These are phyloP conservation scores for Lentinula guzmanii DNA, from an alignment of 768 basidiomycete genomes.

Conservation along the genomic window DNA sequence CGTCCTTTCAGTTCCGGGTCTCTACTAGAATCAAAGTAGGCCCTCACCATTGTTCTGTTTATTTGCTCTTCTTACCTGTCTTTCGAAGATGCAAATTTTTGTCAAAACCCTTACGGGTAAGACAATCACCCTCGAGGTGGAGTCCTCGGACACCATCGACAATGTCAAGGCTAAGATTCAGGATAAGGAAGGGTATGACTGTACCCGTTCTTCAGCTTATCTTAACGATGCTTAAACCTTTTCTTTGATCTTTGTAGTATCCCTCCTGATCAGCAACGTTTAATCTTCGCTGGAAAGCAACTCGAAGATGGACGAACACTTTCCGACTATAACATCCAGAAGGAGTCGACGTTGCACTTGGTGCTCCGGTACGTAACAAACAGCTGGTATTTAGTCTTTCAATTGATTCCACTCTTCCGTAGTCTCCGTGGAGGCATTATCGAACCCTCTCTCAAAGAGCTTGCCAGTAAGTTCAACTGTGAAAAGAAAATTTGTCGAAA, in stretches of 20 bases:
- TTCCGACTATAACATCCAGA: constrained; percentile 97
- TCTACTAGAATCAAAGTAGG: not conserved
- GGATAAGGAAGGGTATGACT: constrained; percentile 48
- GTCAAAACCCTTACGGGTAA: constrained; percentile 86
- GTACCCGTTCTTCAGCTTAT: not conserved
- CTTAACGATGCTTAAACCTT: not conserved
- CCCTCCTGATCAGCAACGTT: constrained; percentile 90
- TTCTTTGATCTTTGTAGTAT: constrained; percentile 42
- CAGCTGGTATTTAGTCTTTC: not conserved
- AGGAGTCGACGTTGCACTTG: constrained; percentile 96
- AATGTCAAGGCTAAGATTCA: constrained; percentile 81
- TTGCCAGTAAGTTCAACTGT: constrained; percentile 97
- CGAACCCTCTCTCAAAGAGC: constrained; percentile 96
- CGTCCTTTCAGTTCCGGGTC: not conserved
- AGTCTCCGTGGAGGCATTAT: constrained; percentile 98
- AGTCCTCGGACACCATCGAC: constrained; percentile 95
- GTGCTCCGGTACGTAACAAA: constrained; percentile 75
- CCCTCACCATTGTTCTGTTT: not conserved
- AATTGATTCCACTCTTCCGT: not conserved
- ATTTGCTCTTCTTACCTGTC: not conserved
- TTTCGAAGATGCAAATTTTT: constrained; percentile 11
- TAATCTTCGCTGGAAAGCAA: constrained; percentile 98
- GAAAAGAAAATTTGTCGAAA: constrained; percentile 99
- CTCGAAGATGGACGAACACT: constrained; percentile 97
- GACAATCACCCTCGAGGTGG: constrained; percentile 98